Evolutionary conservation across 2,329 filamentous ascomycete species (phyloP), one percentile per base, ranked within the genome.

Genomic region (Pyricularia sp.): DNA sequence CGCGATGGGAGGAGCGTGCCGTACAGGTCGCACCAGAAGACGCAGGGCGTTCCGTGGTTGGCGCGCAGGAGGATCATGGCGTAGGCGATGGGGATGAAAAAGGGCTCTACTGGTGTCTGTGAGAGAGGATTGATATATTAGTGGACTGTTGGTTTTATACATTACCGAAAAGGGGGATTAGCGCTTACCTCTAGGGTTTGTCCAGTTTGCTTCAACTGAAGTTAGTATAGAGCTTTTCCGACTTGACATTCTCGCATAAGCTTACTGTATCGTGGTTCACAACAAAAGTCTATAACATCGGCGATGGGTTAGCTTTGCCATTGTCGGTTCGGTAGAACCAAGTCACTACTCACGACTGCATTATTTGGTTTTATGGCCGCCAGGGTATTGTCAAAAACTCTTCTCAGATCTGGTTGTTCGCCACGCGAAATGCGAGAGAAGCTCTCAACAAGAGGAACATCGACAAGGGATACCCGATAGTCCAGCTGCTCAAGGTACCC

Each of bases 1-100:
- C 79, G 75, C 23, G 84, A 79, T 64, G 77, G 78, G n/a, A 79
- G 82, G 64, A 79, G 76, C 66, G 88, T 87, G 26, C 89, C 89
- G 76, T 90, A 91, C 0, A 92, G 76, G 74, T 92, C 89, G 28
- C 89, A 88, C 75, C 88, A 92, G 76, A 92, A 92, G 50, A 91
- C 79, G 72, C 87, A 91, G 0, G 90, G 90, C 30, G 87, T 83
- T 17, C 89, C 89, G 55, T 85, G 80, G 66, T 82, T 78, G 20
- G 74, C 73, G 17, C 88, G 84, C 55, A 92, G 84, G 3, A 92
- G 83, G 70, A 91, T 90, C 50, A 92, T 80, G 1, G 87, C 81
- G 76, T 92, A 91, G 28, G 89, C 90, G 26, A 91, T 79, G 0
- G 88, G 83, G 73, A 90, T 89, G 79, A 92, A 90, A 76, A 84